Base-by-base conservation (phyloP, 2,329 filamentous ascomycete genomes). In the Verticillium tricorpus region DNA sequence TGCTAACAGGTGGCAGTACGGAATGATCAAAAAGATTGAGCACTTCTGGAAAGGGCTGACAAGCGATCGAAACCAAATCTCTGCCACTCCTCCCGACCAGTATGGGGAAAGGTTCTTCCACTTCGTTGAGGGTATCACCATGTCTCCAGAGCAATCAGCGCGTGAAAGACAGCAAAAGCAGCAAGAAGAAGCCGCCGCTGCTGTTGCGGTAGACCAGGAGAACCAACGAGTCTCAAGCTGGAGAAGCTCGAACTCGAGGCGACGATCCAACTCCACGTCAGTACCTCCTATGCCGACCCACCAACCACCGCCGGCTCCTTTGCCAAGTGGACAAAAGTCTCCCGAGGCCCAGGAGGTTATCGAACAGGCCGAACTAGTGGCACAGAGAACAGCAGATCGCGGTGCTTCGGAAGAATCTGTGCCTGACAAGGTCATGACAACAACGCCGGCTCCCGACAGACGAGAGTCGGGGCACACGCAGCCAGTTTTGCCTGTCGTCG, bases 41-140 rank as follows among this genome's bases (percentile, higher is more conserved):
- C 89, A 98, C 76, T 95, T 98, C 77, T 95, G 93, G 89, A 99
- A 99, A 80, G 94, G 95, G 40, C 80, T 98, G 63, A 92, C 89
- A 2, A 85, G 88, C 69, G 91, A 95, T 69, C 89, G 92, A 69
- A 87, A 85, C 37, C 89, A 97, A 72, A 98, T 99, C 64, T 98
- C 94, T 0, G 93, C 95, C 2, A 89, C 98, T 28, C 91, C 93
- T 0, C 94, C 95, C 0, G 87, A 93, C 64, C 85, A 92, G 62
- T 99, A 99, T 70, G 95, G 95, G 32, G 92, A 98, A 62, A 89
- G 95, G 5, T 99, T 99, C 74, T 85, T 96, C 73, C 90, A 91
- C 67, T 99, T 99, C 74, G 93, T 99, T 71, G 89, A 89, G 58
- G 89, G 90, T 40, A 89, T 96, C 66, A 97, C 95, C 22, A 96